Conservation (phyloP, 495 filamentous ascomycete genomes). For the Penicillium angulare region DNA sequence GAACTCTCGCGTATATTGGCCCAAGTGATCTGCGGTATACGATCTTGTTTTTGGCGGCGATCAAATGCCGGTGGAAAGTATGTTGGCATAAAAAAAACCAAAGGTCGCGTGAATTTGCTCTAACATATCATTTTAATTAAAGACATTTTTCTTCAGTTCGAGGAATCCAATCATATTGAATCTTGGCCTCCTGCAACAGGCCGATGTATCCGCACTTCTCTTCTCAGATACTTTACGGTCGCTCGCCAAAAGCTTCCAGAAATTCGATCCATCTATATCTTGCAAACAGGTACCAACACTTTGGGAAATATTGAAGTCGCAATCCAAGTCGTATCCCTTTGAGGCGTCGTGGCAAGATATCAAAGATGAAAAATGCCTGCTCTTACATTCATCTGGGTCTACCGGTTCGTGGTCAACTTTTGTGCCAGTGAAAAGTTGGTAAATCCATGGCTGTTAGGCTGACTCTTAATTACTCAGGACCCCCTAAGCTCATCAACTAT, state of each 20-base stretch:
- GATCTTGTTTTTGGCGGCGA: slow-evolving; percentile 27
- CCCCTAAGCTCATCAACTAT: slow-evolving; percentile 24
- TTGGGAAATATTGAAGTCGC: slow-evolving; percentile 4
- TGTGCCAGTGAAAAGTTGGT: no score
- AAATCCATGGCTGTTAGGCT: no score
- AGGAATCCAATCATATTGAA: slow-evolving; percentile 13
- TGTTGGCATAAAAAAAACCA: neutral
- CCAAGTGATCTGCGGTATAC: slow-evolving; percentile 26
- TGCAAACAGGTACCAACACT: slow-evolving; percentile 15
- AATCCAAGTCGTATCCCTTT: slow-evolving; percentile 7
- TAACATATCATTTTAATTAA: neutral
- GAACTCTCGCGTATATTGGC: slow-evolving; percentile 30
- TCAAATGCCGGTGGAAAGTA: slow-evolving; percentile 36
- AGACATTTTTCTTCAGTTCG: slow-evolving; percentile 14
- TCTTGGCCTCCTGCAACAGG: slow-evolving; percentile 14
- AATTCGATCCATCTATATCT: slow-evolving; percentile 15
- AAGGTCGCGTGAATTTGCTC: neutral
- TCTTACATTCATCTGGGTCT: slow-evolving; percentile 19
- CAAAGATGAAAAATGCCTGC: slow-evolving; percentile 10
- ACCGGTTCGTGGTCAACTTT: slow-evolving; percentile 6
- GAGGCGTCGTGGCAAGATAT: slow-evolving; percentile 5
- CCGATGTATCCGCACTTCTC: slow-evolving; percentile 10
- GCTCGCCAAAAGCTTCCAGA: slow-evolving; percentile 8
- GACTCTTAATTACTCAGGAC: no score
- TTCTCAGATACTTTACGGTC: slow-evolving; percentile 6